Conservation (phyloP, 129 eudicot species). For the Flaveria linearis region DNA sequence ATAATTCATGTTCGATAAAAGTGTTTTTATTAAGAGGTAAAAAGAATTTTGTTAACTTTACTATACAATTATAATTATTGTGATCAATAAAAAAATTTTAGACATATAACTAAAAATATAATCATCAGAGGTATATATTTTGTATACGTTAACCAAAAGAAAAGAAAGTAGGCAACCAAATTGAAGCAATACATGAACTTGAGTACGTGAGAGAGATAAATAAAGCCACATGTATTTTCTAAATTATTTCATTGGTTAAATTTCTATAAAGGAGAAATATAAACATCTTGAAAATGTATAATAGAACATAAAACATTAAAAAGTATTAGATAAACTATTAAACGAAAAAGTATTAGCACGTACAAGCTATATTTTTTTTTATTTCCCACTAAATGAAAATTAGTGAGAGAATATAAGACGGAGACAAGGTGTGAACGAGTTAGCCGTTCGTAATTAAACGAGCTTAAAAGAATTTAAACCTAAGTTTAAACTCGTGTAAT, state of each 20-base stretch:
- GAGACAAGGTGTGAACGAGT: too few relatives aligned
- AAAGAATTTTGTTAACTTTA: not conserved
- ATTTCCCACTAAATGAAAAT: too few relatives aligned
- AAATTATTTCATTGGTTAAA: not conserved
- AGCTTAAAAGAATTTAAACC: too few relatives aligned
- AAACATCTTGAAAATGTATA: not conserved
- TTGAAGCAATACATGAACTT: slow-evolving; percentile 7
- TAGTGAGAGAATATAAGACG: too few relatives aligned
- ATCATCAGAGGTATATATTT: not conserved
- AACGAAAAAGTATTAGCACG: not conserved
- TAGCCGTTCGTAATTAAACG: too few relatives aligned
- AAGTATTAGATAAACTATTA: not conserved
- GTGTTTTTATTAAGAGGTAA: not conserved
- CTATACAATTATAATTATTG: not conserved
- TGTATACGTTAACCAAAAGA: not conserved
- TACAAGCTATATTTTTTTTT: not conserved
- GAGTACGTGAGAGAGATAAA: not conserved
- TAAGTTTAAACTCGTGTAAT: too few relatives aligned
- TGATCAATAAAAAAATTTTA: not conserved
- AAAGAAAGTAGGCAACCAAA: slow-evolving; percentile 15
- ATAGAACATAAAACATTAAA: not conserved
- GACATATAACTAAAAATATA: not conserved
- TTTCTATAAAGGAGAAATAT: not conserved
- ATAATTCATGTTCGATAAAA: not conserved
- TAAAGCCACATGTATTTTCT: not conserved